Evolutionary conservation across 1,139 yeast species (phyloP).

Genomic region (Blastobotrys buckinghamii): DNA sequence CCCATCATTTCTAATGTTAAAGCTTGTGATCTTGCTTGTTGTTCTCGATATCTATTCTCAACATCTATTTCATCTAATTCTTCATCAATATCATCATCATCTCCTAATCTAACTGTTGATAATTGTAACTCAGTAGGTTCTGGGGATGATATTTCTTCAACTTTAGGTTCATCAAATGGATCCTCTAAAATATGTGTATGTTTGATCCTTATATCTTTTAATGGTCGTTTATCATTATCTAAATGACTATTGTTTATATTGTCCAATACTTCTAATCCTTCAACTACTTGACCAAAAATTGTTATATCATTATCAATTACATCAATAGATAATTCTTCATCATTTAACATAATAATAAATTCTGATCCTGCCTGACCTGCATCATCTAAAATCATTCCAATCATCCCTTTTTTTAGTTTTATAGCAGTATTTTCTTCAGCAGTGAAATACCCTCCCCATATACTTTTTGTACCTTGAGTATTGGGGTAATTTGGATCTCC

Average conservation of each 20-base stretch:
- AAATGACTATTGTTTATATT: slow-evolving; percentile 38
- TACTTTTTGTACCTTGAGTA: slow-evolving; percentile 32
- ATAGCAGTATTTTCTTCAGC: slow-evolving; percentile 20
- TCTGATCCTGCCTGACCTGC: slow-evolving; percentile 30
- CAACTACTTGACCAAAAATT: slow-evolving; percentile 47
- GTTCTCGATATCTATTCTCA: slow-evolving; percentile 25
- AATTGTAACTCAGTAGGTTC: slow-evolving; percentile 37
- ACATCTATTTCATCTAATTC: slow-evolving; percentile 26
- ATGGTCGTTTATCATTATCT: slow-evolving; percentile 40
- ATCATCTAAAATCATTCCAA: slow-evolving; percentile 33
- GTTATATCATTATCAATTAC: slow-evolving; percentile 24
- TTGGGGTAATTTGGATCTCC: slow-evolving; percentile 48
- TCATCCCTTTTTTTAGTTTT: slow-evolving; percentile 34
- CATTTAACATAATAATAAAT: slow-evolving; percentile 30
- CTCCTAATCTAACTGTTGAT: slow-evolving; percentile 35
- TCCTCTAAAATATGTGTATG: slow-evolving; percentile 49
- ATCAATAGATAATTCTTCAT: slow-evolving; percentile 19
- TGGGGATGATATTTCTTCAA: slow-evolving; percentile 31
- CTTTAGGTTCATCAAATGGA: slow-evolving; percentile 43
- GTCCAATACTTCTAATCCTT: slow-evolving; percentile 45
- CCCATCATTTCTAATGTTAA: slow-evolving; percentile 59
- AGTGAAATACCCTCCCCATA: slow-evolving; percentile 30
- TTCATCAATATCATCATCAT: slow-evolving; percentile 22
- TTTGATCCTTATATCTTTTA: slow-evolving; percentile 47
- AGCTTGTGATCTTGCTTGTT: slow-evolving; percentile 47